phyloP scores from a whole-genome alignment of 2,329 filamentous ascomycete species.

The Colletotrichum gigasporum region DNA sequence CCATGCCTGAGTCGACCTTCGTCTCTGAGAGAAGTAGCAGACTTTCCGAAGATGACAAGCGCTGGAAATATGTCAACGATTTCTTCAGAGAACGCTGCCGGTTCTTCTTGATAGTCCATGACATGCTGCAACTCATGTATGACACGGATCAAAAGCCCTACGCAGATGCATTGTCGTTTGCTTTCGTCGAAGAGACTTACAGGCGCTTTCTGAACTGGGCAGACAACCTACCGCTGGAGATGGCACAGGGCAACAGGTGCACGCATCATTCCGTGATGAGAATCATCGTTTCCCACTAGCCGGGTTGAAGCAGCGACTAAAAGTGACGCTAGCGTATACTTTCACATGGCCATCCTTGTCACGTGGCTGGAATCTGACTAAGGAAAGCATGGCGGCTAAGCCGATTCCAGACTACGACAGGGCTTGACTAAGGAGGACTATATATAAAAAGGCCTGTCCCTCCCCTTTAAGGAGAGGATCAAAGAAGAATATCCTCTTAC shows the following conservation, averaged over 20 bases:
- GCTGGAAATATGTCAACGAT: no score
- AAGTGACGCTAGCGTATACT: no score
- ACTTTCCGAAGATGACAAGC: background rate
- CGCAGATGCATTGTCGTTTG: slow-evolving; percentile 24
- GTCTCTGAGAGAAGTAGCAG: no score
- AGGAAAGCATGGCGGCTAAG: no score
- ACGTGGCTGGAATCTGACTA: no score
- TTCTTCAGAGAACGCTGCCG: slow-evolving; percentile 34
- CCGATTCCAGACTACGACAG: background rate
- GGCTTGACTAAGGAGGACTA: background rate
- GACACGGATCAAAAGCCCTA: slow-evolving; percentile 18
- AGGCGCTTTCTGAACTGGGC: slow-evolving; percentile 49
- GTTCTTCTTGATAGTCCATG: slow-evolving; percentile 48
- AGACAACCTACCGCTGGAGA: slow-evolving; percentile 39
- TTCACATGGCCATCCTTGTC: no score
- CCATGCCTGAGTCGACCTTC: background rate
- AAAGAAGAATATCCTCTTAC: no score
- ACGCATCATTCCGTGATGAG: slow-evolving; percentile 45
- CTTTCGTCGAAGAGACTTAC: slow-evolving; percentile 47
- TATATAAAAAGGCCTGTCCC: no score
- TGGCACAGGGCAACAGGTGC: slow-evolving; percentile 38
- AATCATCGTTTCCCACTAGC: no score
- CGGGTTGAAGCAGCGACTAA: no score
- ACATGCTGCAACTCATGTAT: slow-evolving; percentile 39
- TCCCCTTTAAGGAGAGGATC: no score